Percentiles rank a stretch among this genome's conserved stretches.
Conservation (phyloP, 2,329 filamentous ascomycete species). For the Ilyonectria robusta region DNA sequence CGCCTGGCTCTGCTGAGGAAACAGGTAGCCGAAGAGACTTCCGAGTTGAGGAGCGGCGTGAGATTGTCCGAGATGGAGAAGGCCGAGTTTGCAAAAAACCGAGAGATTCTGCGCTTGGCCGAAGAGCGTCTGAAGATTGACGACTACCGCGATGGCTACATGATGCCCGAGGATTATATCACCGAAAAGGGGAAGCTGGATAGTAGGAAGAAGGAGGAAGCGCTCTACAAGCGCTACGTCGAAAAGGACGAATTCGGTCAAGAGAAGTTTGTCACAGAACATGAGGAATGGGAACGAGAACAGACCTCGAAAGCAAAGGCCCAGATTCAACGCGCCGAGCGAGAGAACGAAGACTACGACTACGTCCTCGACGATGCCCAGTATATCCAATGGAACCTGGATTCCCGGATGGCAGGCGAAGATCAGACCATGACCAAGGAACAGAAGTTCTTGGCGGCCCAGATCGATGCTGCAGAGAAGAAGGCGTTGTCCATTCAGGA, state of each 20-base stretch:
- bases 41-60: conserved; percentile 83
- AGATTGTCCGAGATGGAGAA: conserved; percentile 84
- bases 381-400: conserved; percentile 87
- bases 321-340: conserved; percentile 82
- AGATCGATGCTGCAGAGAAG: conserved; percentile 90
- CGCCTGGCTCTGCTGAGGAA: conserved; percentile 87
- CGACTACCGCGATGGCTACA: conserved; percentile 92
- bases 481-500: conserved; percentile 92
- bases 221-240: conserved; percentile 90
- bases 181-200: conserved; percentile 94
- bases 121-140: conserved; percentile 91
- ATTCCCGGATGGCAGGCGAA: conserved; percentile 80
- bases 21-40: conserved; percentile 90
- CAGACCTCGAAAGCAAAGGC: conserved; percentile 90
- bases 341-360: conserved; percentile 87
- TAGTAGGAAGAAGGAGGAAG: conserved; percentile 87
- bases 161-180: conserved; percentile 94
- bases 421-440: conserved; percentile 81
- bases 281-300: conserved; percentile 96
- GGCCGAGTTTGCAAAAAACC: conserved; percentile 89
- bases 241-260: conserved; percentile 89
- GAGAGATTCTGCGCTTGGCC: conserved; percentile 84
- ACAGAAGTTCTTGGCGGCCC: conserved; percentile 82
- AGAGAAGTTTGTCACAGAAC: conserved; percentile 91
- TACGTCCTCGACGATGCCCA: conserved; percentile 94